A percentile compares a stretch with the other conserved stretches of the same genome.
Evolutionary conservation across 192 early-diverging fungal species (phyloP).

Genomic region (Entomortierella chlamydospora): DNA sequence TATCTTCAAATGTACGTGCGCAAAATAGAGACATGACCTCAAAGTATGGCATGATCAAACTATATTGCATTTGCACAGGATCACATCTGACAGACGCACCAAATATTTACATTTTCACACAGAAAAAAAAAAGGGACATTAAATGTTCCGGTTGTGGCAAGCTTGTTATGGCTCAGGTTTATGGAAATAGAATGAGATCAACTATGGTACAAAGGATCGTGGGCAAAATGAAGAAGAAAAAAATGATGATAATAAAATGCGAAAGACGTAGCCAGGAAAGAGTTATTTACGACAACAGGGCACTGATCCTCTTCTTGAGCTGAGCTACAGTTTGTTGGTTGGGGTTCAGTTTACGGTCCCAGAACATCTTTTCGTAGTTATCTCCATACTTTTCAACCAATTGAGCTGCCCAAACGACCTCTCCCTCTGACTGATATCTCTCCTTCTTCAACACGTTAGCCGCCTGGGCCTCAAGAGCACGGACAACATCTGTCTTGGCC

Average conservation of each 20-base stretch:
- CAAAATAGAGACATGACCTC: too few relatives aligned
- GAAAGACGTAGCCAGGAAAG: background rate
- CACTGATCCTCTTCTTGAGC: slow-evolving; percentile 65
- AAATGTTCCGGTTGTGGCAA: background rate
- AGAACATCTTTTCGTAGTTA: slow-evolving; percentile 82
- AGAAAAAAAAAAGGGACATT: background rate
- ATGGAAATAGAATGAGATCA: too few relatives aligned
- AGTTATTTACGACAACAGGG: slow-evolving; percentile 23
- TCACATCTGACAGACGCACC: too few relatives aligned
- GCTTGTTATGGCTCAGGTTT: background rate
- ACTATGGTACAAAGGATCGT: too few relatives aligned
- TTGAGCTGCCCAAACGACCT: slow-evolving; percentile 65
- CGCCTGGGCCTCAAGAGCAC: slow-evolving; percentile 68
- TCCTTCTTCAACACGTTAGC: slow-evolving; percentile 57
- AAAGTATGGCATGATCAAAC: too few relatives aligned
- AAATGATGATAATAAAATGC: background rate
- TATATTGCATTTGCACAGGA: too few relatives aligned
- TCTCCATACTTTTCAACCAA: slow-evolving; percentile 78
- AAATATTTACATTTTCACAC: too few relatives aligned
- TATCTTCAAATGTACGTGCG: too few relatives aligned
- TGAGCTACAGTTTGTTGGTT: slow-evolving; percentile 77
- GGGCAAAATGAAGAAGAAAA: too few relatives aligned
- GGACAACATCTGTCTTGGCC: slow-evolving; percentile 70
- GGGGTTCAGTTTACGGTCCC: slow-evolving; percentile 77
- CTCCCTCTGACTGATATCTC: slow-evolving; percentile 66